Evolutionary conservation across 2,329 filamentous ascomycete species (phyloP), one percentile per base, ranked within the genome.

Genomic region (Beauveria sp.): DNA sequence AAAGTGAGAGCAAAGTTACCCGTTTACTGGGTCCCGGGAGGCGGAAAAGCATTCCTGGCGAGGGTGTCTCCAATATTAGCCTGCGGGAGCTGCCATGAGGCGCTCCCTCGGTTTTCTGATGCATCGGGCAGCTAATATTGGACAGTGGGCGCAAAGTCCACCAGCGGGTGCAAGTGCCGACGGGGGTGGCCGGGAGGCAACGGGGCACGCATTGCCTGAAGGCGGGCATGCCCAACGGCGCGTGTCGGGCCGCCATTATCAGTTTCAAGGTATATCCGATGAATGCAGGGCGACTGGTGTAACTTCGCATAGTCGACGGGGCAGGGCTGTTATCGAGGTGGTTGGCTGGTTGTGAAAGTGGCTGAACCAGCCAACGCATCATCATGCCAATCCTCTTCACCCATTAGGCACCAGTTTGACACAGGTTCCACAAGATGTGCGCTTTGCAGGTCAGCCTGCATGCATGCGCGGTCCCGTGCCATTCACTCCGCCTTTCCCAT

Each of bases 331-430:
- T n/a, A 22, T 26, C 26, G 14, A 20, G 44, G 30, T 37, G 44
- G 55, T 28, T 57, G 43, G 47, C 47, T 28, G 16, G 7, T 18
- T 7, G 54, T 22, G 28, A 18, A 37, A 34, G 34, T 48, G 46
- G 55, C 44, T 58, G 55, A 58, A 50, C 24, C 56, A 43, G 56
- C 56, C 56, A 59, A 30, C 56, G 56, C 56, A 59, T 59, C 34
- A 44, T 48, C 34, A 41, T 59, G 24, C 18, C 20, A 43, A 40
- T 43, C 37, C 9, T 34, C 18, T 52, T 47, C 37, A 44, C 18
- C 6, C 37, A 22, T 34, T 44, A 26, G 47, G 56, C 46, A 52
- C 24, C n/a, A 43, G 14, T 26, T 52, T 51, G 56, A 52, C 56
- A 34, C 34, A n/a, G 24, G 46, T 43, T 59, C 56, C 47, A 52